Evolutionary conservation across 2,329 filamentous ascomycete genomes (phyloP).

Genomic region (Penicillium hordei): DNA sequence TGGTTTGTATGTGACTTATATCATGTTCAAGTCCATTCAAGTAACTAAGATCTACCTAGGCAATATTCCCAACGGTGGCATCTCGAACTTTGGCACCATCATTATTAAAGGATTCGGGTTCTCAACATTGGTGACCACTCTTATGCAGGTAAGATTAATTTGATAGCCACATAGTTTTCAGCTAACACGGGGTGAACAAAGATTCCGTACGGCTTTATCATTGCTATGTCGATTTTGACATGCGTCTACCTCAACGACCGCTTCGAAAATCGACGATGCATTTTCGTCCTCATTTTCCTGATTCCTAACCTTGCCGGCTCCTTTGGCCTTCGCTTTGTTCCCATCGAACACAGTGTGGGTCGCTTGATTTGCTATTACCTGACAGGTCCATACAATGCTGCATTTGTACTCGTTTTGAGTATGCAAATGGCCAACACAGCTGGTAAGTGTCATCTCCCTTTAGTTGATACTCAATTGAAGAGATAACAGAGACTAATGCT

Average conservation of each 20-base stretch:
- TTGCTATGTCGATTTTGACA: constrained; percentile 51
- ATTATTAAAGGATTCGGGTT: constrained; percentile 61
- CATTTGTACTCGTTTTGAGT: constrained; percentile 52
- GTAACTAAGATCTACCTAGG: constrained; percentile 17
- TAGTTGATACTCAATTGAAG: not conserved
- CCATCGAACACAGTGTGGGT: constrained; percentile 51
- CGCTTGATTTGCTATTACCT: constrained; percentile 60
- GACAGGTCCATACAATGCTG: constrained; percentile 56
- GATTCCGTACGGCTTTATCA: constrained; percentile 53
- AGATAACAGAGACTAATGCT: not conserved
- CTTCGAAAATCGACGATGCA: constrained; percentile 50
- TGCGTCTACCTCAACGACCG: constrained; percentile 53
- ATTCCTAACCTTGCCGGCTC: constrained; percentile 60
- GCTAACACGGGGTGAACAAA: constrained; percentile 4
- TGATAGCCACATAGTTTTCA: no score
- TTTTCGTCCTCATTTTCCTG: constrained; percentile 58
- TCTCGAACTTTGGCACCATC: constrained; percentile 59
- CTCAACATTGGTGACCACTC: constrained; percentile 53
- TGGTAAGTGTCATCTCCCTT: constrained; percentile 24
- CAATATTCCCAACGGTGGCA: constrained; percentile 58
- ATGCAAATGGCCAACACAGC: constrained; percentile 49
- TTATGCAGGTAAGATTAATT: constrained; percentile 46
- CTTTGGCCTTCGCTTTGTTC: constrained; percentile 58
- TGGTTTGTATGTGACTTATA: constrained; percentile 38
- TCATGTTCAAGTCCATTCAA: fast-evolving